A percentile compares a stretch with the other conserved stretches of the same genome.
phyloP scores from a whole-genome alignment of 345 rosid species.

The Eucalyptus sp. region DNA sequence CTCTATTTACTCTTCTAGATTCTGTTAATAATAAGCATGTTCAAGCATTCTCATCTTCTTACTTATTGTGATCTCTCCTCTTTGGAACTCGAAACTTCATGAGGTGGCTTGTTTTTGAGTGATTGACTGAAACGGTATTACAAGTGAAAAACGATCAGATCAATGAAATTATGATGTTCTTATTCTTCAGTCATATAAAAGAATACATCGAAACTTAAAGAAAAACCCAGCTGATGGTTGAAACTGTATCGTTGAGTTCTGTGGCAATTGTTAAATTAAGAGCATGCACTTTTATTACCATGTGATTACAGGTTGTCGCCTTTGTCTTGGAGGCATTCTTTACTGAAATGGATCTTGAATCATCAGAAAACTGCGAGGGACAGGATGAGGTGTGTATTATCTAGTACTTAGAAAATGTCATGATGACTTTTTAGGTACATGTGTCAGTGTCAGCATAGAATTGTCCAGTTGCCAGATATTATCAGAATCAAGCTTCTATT shows the following conservation, averaged over 20 bases:
- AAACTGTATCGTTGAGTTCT: background rate
- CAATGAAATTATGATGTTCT: background rate
- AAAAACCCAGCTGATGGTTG: background rate
- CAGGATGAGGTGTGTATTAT: constrained; percentile 31
- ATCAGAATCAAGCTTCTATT: background rate
- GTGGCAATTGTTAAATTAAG: background rate
- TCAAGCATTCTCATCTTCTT: background rate
- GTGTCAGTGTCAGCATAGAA: background rate
- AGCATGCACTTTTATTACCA: background rate
- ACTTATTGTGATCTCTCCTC: background rate
- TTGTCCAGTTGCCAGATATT: background rate
- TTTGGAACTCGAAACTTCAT: background rate
- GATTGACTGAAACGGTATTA: background rate
- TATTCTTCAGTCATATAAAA: background rate
- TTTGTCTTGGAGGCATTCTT: constrained; percentile 99
- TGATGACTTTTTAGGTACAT: background rate
- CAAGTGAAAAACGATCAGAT: background rate
- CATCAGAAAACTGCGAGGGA: constrained; percentile 38
- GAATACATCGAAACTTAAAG: background rate
- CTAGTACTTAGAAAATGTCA: background rate
- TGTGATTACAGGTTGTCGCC: constrained; percentile 68
- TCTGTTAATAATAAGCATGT: background rate
- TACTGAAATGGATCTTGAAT: constrained; percentile 84
- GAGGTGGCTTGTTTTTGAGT: background rate
- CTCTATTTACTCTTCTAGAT: background rate